phyloP scores from a whole-genome alignment of 495 filamentous ascomycete genomes.

The Annulohypoxylon moriforme region DNA sequence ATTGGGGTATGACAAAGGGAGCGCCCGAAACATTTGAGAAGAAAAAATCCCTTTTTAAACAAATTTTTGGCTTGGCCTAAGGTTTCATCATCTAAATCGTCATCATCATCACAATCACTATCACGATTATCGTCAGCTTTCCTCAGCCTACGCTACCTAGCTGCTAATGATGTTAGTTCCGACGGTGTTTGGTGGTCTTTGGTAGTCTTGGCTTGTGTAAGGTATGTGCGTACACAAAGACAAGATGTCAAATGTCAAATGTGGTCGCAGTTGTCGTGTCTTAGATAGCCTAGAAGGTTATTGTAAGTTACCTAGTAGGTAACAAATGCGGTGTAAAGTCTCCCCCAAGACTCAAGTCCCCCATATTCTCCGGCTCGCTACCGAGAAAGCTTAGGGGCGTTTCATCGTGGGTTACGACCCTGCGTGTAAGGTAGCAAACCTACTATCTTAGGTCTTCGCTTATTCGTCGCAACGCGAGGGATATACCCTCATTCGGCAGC shows the following conservation, averaged over 20 bases:
- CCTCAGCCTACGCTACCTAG: not conserved
- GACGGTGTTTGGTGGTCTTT: no score
- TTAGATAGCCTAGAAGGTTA: not conserved
- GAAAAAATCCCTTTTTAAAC: not conserved
- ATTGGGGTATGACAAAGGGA: constrained; percentile 8
- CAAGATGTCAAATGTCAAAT: constrained; percentile 9
- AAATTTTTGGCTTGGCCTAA: no score
- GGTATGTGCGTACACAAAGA: not conserved
- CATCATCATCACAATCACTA: not conserved
- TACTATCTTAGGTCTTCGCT: not conserved
- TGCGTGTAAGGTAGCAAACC: not conserved
- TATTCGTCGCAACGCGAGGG: constrained; percentile 3
- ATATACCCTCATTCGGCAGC: constrained; percentile 1
- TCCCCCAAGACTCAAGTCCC: no score
- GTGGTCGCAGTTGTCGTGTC: not conserved
- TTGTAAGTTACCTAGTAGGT: not conserved
- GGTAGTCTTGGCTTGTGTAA: not conserved
- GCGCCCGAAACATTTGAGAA: not conserved
- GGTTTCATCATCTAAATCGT: not conserved
- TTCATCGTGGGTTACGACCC: constrained; percentile 1
- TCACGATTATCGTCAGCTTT: not conserved
- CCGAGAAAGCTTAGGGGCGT: not conserved
- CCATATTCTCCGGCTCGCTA: constrained; percentile 11
- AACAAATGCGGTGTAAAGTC: not conserved
- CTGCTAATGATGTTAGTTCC: no score